phyloP scores from a whole-genome alignment of 352 stramenopile genomes.

The Phytophthora idaei region DNA sequence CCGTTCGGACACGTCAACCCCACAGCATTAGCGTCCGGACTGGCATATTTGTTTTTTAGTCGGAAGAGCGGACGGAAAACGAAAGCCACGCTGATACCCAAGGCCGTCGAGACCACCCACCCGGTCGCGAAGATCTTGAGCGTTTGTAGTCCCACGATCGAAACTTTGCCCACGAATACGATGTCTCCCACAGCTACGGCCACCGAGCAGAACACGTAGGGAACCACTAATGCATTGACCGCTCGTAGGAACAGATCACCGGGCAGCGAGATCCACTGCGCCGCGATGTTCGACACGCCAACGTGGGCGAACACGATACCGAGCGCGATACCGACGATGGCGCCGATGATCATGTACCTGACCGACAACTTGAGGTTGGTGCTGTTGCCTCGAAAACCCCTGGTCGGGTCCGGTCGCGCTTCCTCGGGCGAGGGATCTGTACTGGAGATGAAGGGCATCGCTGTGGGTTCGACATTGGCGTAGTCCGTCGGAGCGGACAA shows the following conservation, averaged over 20 bases:
- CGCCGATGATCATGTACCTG: constrained; percentile 56
- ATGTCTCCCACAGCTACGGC: constrained; percentile 79
- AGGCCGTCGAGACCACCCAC: constrained; percentile 51
- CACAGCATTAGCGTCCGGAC: constrained; percentile 40
- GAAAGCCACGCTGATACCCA: constrained; percentile 64
- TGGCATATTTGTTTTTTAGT: constrained; percentile 24
- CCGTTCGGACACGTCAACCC: constrained; percentile 59
- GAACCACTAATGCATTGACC: constrained; percentile 78
- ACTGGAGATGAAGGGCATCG: constrained; percentile 43
- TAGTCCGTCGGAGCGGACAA: constrained; percentile 41
- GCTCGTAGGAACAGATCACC: constrained; percentile 80
- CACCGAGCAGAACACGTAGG: constrained; percentile 84
- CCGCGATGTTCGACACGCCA: constrained; percentile 46
- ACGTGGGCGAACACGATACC: constrained; percentile 54
- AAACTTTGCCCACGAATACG: constrained; percentile 77
- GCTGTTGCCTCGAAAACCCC: constrained; percentile 42
- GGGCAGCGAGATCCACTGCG: constrained; percentile 69
- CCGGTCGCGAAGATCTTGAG: constrained; percentile 63
- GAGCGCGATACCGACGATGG: constrained; percentile 51
- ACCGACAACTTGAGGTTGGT: constrained; percentile 60
- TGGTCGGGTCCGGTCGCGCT: constrained; percentile 27
- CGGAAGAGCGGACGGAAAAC: constrained; percentile 66
- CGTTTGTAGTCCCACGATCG: constrained; percentile 68
- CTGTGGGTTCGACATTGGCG: constrained; percentile 38
- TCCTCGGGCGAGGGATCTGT: constrained; percentile 26